Percentiles rank a stretch among this genome's conserved stretches.
These are phyloP conservation scores for Tetradesmus obliquus DNA, from an alignment of 139 green algal genomes.

Conservation along the genomic window DNA sequence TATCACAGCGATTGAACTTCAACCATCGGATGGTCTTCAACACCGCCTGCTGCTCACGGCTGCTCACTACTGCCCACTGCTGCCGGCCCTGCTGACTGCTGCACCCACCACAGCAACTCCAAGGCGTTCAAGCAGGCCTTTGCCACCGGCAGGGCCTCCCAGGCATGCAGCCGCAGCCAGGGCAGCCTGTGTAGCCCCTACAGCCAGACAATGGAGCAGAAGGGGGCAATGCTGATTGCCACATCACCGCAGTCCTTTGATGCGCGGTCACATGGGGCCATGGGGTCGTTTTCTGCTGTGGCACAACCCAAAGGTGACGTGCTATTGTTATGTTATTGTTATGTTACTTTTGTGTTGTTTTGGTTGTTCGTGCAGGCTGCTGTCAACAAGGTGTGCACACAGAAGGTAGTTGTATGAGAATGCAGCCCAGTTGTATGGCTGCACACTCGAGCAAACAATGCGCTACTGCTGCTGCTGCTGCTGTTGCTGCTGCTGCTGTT, in stretches of 20 bases:
- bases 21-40: no score
- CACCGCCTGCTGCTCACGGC: no score
- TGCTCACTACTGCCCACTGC: not conserved
- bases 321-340: not conserved
- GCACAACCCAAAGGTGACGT: slow-evolving; percentile 20
- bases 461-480: not conserved
- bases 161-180: not conserved
- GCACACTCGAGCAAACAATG: no score
- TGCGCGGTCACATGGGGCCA: not conserved
- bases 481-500: not conserved
- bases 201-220: not conserved
- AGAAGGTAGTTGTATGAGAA: no score
- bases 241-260: slow-evolving; percentile 6
- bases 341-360: not conserved
- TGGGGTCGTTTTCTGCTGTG: slow-evolving; percentile 25
- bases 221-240: not conserved
- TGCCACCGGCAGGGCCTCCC: not conserved
- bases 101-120: not conserved
- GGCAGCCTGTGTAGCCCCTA: slow-evolving; percentile 12
- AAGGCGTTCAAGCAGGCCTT: not conserved
- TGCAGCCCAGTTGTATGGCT: no score
- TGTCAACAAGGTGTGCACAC: not conserved
- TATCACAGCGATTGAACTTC: no score
- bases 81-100: no score
- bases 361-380: not conserved